A percentile compares a stretch with the other conserved stretches of the same genome.
Conservation (phyloP, 2,329 filamentous ascomycete genomes). For the Penicillium sp. region DNA sequence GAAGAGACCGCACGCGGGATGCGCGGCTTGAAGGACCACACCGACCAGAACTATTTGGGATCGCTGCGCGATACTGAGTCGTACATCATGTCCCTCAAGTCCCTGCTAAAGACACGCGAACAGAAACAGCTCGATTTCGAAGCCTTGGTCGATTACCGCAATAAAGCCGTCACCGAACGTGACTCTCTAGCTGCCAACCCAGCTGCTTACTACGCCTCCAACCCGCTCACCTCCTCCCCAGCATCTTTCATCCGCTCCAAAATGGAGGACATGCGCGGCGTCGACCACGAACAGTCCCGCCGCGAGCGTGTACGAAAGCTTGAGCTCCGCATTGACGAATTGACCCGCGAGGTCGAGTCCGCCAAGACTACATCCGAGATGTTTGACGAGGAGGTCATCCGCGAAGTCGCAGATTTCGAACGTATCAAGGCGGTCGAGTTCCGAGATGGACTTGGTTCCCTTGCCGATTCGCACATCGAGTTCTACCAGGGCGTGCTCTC, state of each 20-base stretch:
- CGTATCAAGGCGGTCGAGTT: slow-evolving; percentile 94
- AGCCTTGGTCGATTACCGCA: slow-evolving; percentile 90
- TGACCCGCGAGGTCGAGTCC: slow-evolving; percentile 83
- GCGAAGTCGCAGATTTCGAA: slow-evolving; percentile 91
- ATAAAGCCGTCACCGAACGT: slow-evolving; percentile 82
- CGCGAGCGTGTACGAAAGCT: slow-evolving; percentile 85
- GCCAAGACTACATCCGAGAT: slow-evolving; percentile 84
- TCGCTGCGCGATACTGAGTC: slow-evolving; percentile 93
- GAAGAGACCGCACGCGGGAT: slow-evolving; percentile 79
- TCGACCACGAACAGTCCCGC: slow-evolving; percentile 90
- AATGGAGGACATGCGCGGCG: slow-evolving; percentile 92
- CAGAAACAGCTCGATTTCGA: slow-evolving; percentile 98
- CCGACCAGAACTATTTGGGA: slow-evolving; percentile 92
- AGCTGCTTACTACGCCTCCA: slow-evolving; percentile 55
- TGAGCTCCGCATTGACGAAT: slow-evolving; percentile 86
- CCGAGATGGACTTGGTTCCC: slow-evolving; percentile 74
- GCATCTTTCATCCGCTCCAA: slow-evolving; percentile 88
- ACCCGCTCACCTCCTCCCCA: slow-evolving; percentile 60
- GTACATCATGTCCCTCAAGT: slow-evolving; percentile 83
- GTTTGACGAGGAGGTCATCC: slow-evolving; percentile 94
- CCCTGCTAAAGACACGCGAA: slow-evolving; percentile 86
- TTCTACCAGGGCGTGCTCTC: slow-evolving; percentile 80
- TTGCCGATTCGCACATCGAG: slow-evolving; percentile 80
- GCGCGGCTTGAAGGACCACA: slow-evolving; percentile 79
- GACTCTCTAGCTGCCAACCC: slow-evolving; percentile 71